These are phyloP conservation scores for Camellia granthamiana DNA, from an alignment of 148 eudicot genomes.

Conservation along the genomic window DNA sequence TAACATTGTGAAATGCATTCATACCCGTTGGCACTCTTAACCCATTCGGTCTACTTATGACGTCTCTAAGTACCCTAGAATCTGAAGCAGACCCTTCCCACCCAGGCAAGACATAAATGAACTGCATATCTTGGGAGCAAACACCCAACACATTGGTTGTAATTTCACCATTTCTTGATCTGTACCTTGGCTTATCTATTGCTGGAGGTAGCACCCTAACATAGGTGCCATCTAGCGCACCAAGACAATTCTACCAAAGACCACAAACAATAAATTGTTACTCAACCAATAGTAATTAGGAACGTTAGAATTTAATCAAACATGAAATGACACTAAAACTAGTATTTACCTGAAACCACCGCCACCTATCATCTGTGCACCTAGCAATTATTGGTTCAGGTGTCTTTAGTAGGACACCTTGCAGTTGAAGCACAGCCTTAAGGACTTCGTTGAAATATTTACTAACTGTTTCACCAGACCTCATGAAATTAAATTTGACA, in stretches of 20 bases:
- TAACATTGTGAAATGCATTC: too few species aligned
- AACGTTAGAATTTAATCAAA: too few species aligned
- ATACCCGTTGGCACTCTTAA: background rate
- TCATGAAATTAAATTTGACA: background rate
- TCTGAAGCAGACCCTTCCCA: background rate
- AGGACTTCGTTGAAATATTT: background rate
- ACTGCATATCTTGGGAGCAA: background rate
- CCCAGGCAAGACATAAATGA: background rate
- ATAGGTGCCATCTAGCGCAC: background rate
- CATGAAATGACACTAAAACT: background rate
- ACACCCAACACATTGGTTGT: background rate
- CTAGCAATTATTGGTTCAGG: background rate
- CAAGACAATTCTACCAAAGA: background rate
- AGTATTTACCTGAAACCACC: background rate
- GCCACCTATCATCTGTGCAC: background rate
- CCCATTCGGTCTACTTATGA: background rate
- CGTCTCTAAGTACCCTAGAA: background rate
- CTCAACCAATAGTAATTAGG: background rate
- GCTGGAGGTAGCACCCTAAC: background rate
- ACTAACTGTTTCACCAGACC: background rate
- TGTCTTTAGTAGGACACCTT: background rate
- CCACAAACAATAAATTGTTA: background rate
- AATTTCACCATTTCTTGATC: background rate
- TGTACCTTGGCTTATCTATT: background rate
- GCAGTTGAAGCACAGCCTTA: background rate